Base-by-base conservation (phyloP, 2,329 filamentous ascomycete genomes). In the Alternaria consortialis region DNA sequence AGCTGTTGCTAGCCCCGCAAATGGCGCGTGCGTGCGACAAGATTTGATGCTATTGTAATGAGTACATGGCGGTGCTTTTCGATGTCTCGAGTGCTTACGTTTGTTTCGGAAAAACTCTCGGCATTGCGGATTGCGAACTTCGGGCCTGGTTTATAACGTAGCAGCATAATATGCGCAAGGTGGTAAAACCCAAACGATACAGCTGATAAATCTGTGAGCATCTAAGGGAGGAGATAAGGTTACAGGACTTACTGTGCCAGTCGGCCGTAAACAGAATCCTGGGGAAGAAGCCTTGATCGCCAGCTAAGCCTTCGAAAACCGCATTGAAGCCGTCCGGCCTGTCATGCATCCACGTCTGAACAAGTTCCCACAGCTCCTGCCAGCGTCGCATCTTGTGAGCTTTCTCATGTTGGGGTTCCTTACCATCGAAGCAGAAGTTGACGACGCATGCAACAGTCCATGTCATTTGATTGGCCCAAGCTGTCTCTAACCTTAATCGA, bases 381-480 rank as follows among this genome's bases (percentile, higher is more conserved):
- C 71, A 76, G 27, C 55, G 54, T 17, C 58, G 48, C 17, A 54
- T 31, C 34, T 55, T 70, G 6, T 36, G 23, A 4, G 54, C 29
- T 23, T 48, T 64, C 15, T 71, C 69, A 5, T 20, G 47, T 8
- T 53, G 48, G 3, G 59, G 27, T 7, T 64, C 62, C 12, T 51
- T 50, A 13, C 62, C 53, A 8, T 68, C 69, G 42, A 73, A 76
- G 50, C 73, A 73, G 34, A 68, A 75, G 31, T 76, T 72, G 13
- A 69, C 65, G 17, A 74, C 63, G 23, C 64, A 53, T 6, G 74
- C 74, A 31, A 69, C 67, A 39, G 72, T 62, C 72, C 72, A 76
- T 17, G 66, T 69, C 66, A 75, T 74, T 17, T 72, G 69, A 34
- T 76, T 76, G 9, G 68, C 60, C 73, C 71, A 76, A 3, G 72